Conservation (phyloP, 2,329 filamentous ascomycete species). For the Cladosporium phlei region DNA sequence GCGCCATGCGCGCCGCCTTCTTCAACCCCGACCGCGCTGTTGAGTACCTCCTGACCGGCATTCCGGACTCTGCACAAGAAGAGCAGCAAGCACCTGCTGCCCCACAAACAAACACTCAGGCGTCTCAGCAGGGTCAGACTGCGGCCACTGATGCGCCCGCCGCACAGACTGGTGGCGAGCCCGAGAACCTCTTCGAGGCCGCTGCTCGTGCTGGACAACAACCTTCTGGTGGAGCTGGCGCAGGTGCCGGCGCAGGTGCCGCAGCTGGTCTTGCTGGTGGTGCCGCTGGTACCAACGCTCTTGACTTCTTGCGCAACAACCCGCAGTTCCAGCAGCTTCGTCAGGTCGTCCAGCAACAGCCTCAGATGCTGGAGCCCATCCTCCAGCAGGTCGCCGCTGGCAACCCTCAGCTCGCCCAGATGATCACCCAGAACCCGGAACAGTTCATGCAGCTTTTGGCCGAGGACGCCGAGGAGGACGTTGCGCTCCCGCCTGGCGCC, state of each 20-base stretch:
- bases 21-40: conserved; percentile 97
- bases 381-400: conserved; percentile 91
- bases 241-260: conserved; percentile 41
- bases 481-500: conserved; percentile 77
- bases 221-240: conserved; percentile 40
- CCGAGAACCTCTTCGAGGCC: conserved; percentile 87
- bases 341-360: conserved; percentile 94
- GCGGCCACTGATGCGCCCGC: conserved; percentile 57
- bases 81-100: conserved; percentile 54
- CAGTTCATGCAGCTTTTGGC: conserved; percentile 87
- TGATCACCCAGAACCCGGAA: conserved; percentile 88
- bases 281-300: conserved; percentile 56
- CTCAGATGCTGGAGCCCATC: conserved; percentile 97
- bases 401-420: conserved; percentile 87
- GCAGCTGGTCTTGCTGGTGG: conserved; percentile 41
- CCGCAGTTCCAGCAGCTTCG: conserved; percentile 96
- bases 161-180: conserved; percentile 52
- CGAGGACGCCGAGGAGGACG: conserved; percentile 78
- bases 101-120: conserved; percentile 26
- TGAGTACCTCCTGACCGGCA: conserved; percentile 89
- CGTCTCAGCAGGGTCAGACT: conserved; percentile 38
- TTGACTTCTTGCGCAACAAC: conserved; percentile 92
- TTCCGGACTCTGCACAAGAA: conserved; percentile 76
- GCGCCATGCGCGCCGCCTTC: conserved; percentile 92
- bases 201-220: conserved; percentile 34